phyloP scores from a whole-genome alignment of 2,329 filamentous ascomycete species.

The Colletotrichum orbiculare region DNA sequence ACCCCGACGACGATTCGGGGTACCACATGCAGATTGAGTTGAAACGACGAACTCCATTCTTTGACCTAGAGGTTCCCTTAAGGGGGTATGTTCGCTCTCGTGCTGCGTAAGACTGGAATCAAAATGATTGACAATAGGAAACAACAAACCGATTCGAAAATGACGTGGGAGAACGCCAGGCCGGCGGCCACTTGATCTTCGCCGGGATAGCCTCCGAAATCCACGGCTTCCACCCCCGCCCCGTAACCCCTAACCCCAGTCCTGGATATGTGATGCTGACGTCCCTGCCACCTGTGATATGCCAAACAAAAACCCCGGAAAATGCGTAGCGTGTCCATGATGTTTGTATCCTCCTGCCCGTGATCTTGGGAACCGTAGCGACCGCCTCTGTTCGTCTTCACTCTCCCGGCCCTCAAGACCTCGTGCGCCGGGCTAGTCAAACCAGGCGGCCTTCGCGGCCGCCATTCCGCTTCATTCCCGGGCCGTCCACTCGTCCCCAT shows the following conservation, averaged over 20 bases:
- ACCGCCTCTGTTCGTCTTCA: too few relatives aligned
- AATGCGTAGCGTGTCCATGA: constrained; percentile 33
- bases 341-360: too few relatives aligned
- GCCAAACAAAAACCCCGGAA: constrained; percentile 30
- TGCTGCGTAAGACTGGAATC: constrained; percentile 1
- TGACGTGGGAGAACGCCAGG: constrained; percentile 16
- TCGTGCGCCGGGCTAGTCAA: background rate
- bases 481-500: background rate
- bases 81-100: constrained; percentile 32
- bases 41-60: constrained; percentile 30
- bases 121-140: background rate
- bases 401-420: too few relatives aligned
- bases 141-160: constrained; percentile 17
- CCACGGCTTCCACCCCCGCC: constrained; percentile 1
- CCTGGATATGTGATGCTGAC: constrained; percentile 21
- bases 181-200: constrained; percentile 1
- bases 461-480: too few relatives aligned
- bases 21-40: too few relatives aligned
- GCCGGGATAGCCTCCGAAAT: constrained; percentile 1
- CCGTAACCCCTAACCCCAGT: background rate
- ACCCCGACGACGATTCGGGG: too few relatives aligned
- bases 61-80: constrained; percentile 28
- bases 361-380: too few relatives aligned
- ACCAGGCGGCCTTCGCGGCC: background rate
- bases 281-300: constrained; percentile 30